Conservation (phyloP, 1,139 yeast species). For the Pichia sp. region DNA sequence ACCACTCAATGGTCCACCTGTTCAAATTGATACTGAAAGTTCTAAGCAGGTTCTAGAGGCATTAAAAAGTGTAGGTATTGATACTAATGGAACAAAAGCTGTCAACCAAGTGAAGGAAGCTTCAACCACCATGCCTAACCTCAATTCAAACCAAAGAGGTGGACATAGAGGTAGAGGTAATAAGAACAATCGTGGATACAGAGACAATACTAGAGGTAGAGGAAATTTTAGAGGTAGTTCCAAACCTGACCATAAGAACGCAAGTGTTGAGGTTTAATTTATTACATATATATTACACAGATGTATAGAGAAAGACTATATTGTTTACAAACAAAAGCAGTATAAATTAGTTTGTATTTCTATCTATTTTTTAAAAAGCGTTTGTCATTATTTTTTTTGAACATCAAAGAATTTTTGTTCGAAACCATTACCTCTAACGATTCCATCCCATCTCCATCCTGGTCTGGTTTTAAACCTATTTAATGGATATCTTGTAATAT, state of each 20-base stretch:
- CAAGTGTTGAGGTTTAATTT: too few species aligned
- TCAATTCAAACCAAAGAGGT: neutral
- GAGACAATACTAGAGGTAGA: conserved; percentile 1
- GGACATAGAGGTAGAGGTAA: neutral
- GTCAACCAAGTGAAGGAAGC: neutral
- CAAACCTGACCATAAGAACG: too few species aligned
- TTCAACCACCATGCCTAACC: neutral
- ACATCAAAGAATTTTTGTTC: conserved; percentile 59
- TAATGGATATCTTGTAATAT: conserved; percentile 41
- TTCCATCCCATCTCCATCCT: conserved; percentile 90
- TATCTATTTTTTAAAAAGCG: too few species aligned
- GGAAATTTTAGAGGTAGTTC: too few species aligned
- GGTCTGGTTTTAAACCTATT: conserved; percentile 75
- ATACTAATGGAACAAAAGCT: neutral
- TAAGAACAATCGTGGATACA: neutral
- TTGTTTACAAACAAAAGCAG: too few species aligned
- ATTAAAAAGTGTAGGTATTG: neutral
- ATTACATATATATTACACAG: too few species aligned
- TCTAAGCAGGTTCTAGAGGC: conserved; percentile 7
- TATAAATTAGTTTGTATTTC: too few species aligned
- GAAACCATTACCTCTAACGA: conserved; percentile 87
- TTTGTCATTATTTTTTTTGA: conserved; percentile 18
- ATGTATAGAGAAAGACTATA: too few species aligned
- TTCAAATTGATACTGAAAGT: conserved; percentile 1
- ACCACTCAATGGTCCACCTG: neutral